Percentiles rank a stretch among this genome's conserved stretches.
Conservation (phyloP, 192 early-diverging fungal species). For the Ambispora gerdemannii region DNA sequence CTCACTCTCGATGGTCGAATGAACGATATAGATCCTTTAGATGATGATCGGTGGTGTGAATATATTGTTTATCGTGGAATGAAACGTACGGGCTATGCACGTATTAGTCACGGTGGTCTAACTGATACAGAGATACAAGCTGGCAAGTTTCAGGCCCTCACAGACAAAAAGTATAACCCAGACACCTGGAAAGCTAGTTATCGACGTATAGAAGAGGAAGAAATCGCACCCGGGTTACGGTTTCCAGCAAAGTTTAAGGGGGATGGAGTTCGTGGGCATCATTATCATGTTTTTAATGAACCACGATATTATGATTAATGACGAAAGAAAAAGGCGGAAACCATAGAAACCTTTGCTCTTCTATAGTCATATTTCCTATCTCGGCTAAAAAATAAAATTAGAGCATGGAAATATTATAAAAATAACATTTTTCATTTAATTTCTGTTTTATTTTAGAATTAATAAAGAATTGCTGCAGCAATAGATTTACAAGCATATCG, state of each 20-base stretch:
- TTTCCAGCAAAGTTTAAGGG: slow-evolving; percentile 70
- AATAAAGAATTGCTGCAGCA: too few relatives aligned
- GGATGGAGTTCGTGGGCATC: slow-evolving; percentile 66
- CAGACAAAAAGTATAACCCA: slow-evolving; percentile 35
- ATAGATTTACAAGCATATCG: too few relatives aligned
- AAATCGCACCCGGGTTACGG: slow-evolving; percentile 51
- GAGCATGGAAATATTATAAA: too few relatives aligned
- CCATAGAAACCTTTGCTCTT: too few relatives aligned
- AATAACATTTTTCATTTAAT: too few relatives aligned
- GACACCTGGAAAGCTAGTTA: slow-evolving; percentile 54
- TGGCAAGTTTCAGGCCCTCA: slow-evolving; percentile 68
- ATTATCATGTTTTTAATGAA: slow-evolving; percentile 76
- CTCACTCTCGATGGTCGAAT: slow-evolving; percentile 65
- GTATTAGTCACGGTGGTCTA: slow-evolving; percentile 73
- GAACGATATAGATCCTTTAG: slow-evolving; percentile 72
- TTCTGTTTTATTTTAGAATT: too few relatives aligned
- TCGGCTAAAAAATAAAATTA: too few relatives aligned
- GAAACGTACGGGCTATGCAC: slow-evolving; percentile 69
- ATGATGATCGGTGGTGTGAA: slow-evolving; percentile 81
- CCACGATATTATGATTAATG: slow-evolving; percentile 65
- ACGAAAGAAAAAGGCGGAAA: too few relatives aligned
- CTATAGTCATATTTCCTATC: too few relatives aligned
- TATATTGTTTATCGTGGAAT: slow-evolving; percentile 78
- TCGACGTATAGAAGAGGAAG: slow-evolving; percentile 51
- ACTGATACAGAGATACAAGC: slow-evolving; percentile 83